A percentile compares a stretch with the other conserved stretches of the same genome.
Conservation (phyloP, 192 early-diverging fungal genomes). For the Haplosporangium gracile region DNA sequence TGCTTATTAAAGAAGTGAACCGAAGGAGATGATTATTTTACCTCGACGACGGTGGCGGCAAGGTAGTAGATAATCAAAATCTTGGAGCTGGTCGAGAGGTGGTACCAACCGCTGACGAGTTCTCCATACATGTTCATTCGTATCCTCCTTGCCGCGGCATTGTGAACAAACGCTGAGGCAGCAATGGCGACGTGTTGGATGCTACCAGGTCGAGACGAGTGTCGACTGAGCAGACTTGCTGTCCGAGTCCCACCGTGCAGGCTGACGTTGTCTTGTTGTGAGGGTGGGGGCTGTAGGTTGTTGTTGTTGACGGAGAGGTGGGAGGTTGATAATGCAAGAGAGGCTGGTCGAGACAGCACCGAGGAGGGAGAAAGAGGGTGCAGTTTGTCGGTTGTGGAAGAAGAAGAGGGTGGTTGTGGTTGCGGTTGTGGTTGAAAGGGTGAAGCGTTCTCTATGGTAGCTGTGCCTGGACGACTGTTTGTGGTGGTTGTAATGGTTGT, state of each 20-base stretch:
- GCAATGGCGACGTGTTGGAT: slow-evolving; percentile 24
- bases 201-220: slow-evolving; percentile 25
- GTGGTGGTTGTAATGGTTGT: neutral
- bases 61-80: slow-evolving; percentile 34
- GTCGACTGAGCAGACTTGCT: slow-evolving; percentile 25
- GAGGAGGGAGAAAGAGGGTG: neutral
- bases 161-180: slow-evolving; percentile 24
- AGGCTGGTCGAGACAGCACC: neutral
- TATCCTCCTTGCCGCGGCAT: slow-evolving; percentile 23
- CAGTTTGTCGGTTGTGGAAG: neutral
- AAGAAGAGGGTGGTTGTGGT: neutral
- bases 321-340: slow-evolving; percentile 12
- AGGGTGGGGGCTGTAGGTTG: neutral
- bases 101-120: slow-evolving; percentile 31
- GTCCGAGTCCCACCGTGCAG: slow-evolving; percentile 5
- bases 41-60: slow-evolving; percentile 30
- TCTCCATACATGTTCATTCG: slow-evolving; percentile 28
- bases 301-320: slow-evolving; percentile 18
- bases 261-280: slow-evolving; percentile 12
- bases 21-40: neutral
- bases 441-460: neutral
- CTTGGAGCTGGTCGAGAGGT: slow-evolving; percentile 45
- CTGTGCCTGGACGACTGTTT: neutral
- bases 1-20: neutral
- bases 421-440: neutral